These are phyloP conservation scores for Microcos paniculata DNA, from an alignment of 345 rosid species.

Conservation along the genomic window DNA sequence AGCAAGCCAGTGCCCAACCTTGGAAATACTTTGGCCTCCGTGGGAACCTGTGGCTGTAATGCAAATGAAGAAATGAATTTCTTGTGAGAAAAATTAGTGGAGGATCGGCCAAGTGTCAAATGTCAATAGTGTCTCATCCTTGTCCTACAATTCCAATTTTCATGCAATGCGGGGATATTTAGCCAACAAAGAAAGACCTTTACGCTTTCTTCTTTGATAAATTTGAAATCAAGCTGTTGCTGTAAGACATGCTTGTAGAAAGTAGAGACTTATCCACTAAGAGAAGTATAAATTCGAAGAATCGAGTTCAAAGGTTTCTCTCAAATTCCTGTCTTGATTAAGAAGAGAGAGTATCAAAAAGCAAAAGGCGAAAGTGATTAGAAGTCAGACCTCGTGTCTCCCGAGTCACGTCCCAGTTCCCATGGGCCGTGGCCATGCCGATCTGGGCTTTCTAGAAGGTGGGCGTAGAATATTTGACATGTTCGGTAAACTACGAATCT, in stretches of 20 bases:
- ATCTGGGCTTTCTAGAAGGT: not conserved
- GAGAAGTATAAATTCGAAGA: no score
- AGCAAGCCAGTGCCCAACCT: not conserved
- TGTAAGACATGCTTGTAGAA: no score
- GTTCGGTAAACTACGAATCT: not conserved
- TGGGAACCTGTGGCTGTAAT: no score
- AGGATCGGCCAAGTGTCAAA: not conserved
- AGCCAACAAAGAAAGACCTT: not conserved
- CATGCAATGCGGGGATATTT: not conserved
- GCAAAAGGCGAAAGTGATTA: not conserved
- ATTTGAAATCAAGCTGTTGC: no score
- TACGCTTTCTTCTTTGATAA: not conserved
- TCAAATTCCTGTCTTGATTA: not conserved
- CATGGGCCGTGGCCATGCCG: not conserved
- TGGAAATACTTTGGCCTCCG: no score
- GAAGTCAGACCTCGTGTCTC: no score
- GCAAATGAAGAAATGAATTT: not conserved
- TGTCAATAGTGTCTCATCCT: not conserved
- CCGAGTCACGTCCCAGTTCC: no score
- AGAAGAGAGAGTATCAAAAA: not conserved
- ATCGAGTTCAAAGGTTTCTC: no score
- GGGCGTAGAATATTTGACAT: not conserved
- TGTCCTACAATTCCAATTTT: not conserved
- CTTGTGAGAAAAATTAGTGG: not conserved
- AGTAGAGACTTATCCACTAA: no score